phyloP scores from a whole-genome alignment of 148 eudicot genomes.

The Euryodendron excelsum region DNA sequence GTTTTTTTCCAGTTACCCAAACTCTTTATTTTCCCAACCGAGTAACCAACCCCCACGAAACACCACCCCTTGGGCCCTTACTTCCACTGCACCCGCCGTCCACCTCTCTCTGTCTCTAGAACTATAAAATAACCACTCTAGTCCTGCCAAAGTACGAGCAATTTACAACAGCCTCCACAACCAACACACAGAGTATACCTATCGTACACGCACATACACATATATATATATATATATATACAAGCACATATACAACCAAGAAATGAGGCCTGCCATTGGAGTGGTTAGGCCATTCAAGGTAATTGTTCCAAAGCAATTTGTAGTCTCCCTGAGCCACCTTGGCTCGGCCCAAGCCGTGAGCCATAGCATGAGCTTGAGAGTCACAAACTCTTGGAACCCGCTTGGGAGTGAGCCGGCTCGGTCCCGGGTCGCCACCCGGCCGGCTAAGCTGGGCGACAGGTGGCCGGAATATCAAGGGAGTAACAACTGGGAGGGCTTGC shows the following conservation, averaged over 20 bases:
- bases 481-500: constrained; percentile 16
- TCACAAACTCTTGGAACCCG: constrained; percentile 10
- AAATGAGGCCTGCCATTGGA: constrained; percentile 15
- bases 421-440: not conserved
- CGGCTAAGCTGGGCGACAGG: constrained; percentile 5
- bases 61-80: not conserved
- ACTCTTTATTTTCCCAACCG: not conserved
- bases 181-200: too few species aligned
- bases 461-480: constrained; percentile 12
- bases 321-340: not conserved
- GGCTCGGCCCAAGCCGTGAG: not conserved
- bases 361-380: not conserved
- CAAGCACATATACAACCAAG: not conserved
- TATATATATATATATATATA: not conserved
- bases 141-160: not conserved
- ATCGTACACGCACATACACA: too few species aligned
- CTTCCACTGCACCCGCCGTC: not conserved
- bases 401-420: not conserved
- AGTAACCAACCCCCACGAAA: not conserved
- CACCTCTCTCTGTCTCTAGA: not conserved
- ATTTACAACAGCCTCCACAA: not conserved
- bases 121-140: constrained; percentile 22
- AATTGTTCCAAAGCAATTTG: not conserved
- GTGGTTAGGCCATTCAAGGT: not conserved
- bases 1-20: not conserved